A percentile compares a stretch with the other conserved stretches of the same genome.
Conservation (phyloP, 2,329 filamentous ascomycete genomes). For the Apiospora hydei region DNA sequence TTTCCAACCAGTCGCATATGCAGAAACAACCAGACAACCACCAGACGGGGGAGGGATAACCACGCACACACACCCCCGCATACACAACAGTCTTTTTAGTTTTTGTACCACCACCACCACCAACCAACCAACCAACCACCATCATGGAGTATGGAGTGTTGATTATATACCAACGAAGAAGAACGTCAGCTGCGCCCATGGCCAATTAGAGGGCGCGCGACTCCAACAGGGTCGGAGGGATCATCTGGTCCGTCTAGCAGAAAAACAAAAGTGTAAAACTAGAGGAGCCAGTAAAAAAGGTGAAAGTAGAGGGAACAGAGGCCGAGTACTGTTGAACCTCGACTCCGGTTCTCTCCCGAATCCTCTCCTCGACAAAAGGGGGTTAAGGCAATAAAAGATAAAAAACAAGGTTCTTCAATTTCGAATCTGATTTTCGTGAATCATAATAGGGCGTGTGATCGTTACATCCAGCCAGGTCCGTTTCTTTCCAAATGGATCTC, state of each 20-base stretch:
- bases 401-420: not conserved
- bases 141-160: not conserved
- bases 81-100: not conserved
- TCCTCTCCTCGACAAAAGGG: not conserved
- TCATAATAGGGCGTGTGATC: conserved; percentile 7
- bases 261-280: not conserved
- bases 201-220: conserved; percentile 13
- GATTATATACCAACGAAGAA: conserved; percentile 4
- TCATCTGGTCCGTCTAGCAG: conserved; percentile 18
- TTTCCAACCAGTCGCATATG: conserved; percentile 17
- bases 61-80: not conserved
- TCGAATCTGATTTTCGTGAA: conserved; percentile 17
- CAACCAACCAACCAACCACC: not conserved
- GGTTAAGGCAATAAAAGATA: not conserved
- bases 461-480: not conserved
- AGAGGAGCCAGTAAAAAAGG: not conserved
- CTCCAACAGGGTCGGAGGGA: conserved; percentile 4
- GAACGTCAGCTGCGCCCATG: conserved; percentile 12
- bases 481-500: not conserved
- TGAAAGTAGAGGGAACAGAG: not conserved
- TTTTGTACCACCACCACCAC: conserved; percentile 10
- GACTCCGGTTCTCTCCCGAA: not conserved
- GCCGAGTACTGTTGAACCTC: conserved; percentile 19
- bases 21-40: conserved; percentile 7
- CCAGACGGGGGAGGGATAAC: not conserved